Conservation (phyloP, 805 yeast species). For the Starmerella lactis-condensi region DNA sequence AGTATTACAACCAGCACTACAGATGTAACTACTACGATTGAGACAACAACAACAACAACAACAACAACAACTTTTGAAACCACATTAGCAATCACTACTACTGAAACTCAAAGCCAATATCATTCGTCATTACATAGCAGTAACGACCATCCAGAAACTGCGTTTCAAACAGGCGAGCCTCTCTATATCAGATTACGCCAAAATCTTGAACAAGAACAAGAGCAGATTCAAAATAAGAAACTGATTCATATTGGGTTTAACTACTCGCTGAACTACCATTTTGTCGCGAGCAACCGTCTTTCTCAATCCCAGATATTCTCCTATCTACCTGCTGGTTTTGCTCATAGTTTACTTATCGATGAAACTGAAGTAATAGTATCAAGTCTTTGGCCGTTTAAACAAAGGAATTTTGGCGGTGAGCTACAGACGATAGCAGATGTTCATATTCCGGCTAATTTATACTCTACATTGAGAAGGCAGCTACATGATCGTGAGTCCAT, state of each 20-base stretch:
- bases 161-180: too few species aligned
- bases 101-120: too few species aligned
- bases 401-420: slow-evolving; percentile 33
- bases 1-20: too few species aligned
- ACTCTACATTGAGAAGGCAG: slow-evolving; percentile 32
- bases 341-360: slow-evolving; percentile 36
- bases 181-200: too few species aligned
- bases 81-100: too few species aligned
- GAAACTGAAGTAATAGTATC: slow-evolving; percentile 35
- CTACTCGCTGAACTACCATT: slow-evolving; percentile 62
- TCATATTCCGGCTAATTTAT: slow-evolving; percentile 46
- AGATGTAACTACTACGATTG: too few species aligned
- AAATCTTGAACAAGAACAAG: too few species aligned
- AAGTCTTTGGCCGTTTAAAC: slow-evolving; percentile 58
- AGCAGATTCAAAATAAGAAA: too few species aligned
- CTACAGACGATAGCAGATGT: slow-evolving; percentile 78
- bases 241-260: slow-evolving; percentile 64
- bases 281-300: slow-evolving; percentile 51
- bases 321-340: slow-evolving; percentile 59
- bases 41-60: too few species aligned
- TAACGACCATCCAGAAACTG: too few species aligned
- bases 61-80: too few species aligned
- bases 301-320: slow-evolving; percentile 73
- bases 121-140: too few species aligned
- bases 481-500: slow-evolving; percentile 36